Percentiles rank a stretch among this genome's conserved stretches.
Conservation (phyloP, 495 filamentous ascomycete species). For the Hyphodiscus hymeniophilus region DNA sequence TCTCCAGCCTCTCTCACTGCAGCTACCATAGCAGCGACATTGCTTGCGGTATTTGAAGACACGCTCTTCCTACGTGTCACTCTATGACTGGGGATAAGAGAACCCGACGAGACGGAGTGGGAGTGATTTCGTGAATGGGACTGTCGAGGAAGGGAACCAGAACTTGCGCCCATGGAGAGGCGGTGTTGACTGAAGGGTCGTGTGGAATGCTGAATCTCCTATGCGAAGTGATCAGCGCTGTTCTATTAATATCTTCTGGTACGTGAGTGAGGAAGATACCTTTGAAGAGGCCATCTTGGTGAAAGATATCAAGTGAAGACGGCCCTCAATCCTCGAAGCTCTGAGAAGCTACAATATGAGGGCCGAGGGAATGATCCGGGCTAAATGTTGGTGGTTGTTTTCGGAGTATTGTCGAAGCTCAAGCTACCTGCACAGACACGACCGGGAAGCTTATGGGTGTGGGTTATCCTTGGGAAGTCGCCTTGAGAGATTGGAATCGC, state of each 20-base stretch:
- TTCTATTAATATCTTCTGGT: conserved; percentile 17
- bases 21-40: conserved; percentile 63
- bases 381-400: conserved; percentile 11
- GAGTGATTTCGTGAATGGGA: conserved; percentile 58
- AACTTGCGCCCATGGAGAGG: conserved; percentile 20
- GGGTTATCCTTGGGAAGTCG: conserved; percentile 2
- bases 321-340: conserved; percentile 27
- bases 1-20: conserved; percentile 60
- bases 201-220: conserved; percentile 24
- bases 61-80: conserved; percentile 92
- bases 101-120: conserved; percentile 71
- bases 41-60: conserved; percentile 62
- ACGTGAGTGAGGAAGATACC: conserved; percentile 6
- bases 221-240: conserved; percentile 15
- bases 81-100: conserved; percentile 73
- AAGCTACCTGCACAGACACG: conserved; percentile 22
- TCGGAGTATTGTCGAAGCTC: conserved; percentile 15
- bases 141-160: conserved; percentile 20
- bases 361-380: conserved; percentile 16
- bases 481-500: conserved; percentile 1
- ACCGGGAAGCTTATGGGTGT: conserved; percentile 6
- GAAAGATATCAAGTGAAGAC: conserved; percentile 8
- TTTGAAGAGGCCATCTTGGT: conserved; percentile 22
- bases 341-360: conserved; percentile 26
- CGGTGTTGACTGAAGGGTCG: conserved; percentile 21